Conservation (phyloP, 2,329 filamentous ascomycete species). For the Exophiala bonariae region DNA sequence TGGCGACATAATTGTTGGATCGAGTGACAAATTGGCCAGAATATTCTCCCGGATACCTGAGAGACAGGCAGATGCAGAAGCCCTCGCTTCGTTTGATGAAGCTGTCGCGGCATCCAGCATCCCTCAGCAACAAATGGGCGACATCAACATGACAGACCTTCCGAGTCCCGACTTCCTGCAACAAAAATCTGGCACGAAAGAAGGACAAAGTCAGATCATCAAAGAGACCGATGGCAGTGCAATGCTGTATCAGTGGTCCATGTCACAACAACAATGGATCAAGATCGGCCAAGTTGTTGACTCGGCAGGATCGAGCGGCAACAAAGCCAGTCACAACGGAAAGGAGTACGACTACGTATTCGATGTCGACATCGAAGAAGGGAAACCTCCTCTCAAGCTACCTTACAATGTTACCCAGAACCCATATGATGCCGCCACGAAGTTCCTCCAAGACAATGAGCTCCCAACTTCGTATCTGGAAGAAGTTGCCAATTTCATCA, state of each 20-base stretch:
- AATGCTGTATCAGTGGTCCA: conserved; percentile 86
- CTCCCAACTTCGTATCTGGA: conserved; percentile 85
- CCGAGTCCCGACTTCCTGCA: conserved; percentile 85
- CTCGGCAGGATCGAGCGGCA: conserved; percentile 76
- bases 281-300: conserved; percentile 94
- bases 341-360: conserved; percentile 96
- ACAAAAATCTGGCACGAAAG: conserved; percentile 83
- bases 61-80: conserved; percentile 68
- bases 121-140: conserved; percentile 78
- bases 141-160: conserved; percentile 87
- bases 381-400: conserved; percentile 88
- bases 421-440: conserved; percentile 85
- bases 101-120: conserved; percentile 81
- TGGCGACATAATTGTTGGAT: conserved; percentile 90
- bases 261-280: conserved; percentile 71
- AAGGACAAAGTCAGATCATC: conserved; percentile 94
- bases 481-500: conserved; percentile 89
- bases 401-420: conserved; percentile 92
- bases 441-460: conserved; percentile 87
- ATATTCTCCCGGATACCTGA: conserved; percentile 75
- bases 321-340: conserved; percentile 74
- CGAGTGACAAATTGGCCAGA: conserved; percentile 82
- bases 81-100: conserved; percentile 74
- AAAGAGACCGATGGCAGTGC: conserved; percentile 77
- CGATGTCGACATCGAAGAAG: conserved; percentile 93